Base-by-base conservation (phyloP, 2,329 filamentous ascomycete genomes). In the Didymella pinodella region DNA sequence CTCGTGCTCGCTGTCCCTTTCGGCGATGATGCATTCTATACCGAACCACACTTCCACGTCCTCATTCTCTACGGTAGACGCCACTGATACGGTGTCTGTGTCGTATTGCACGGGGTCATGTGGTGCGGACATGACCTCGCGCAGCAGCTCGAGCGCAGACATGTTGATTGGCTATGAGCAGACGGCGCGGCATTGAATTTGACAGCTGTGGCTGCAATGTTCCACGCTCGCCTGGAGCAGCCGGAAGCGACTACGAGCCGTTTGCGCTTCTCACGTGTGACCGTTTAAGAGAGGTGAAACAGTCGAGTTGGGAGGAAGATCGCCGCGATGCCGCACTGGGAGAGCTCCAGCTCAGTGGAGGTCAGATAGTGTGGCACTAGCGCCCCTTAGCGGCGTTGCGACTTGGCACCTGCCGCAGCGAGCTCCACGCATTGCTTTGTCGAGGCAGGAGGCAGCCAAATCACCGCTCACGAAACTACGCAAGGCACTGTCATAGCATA, bases 21-120 rank as follows among this genome's bases (percentile, higher is more conserved):
- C 67, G 1, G 68, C 64, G 6, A 74, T 40, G 48, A 76, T 69
- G 11, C 59, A 54, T 18, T 75, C 66, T 5, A 67, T 64, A 3
- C 52, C 43, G 40, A 66, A 75, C 2, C 50, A 48, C 1, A 26
- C 50, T 4, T 63, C 57, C 2, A 25, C 53, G 3, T 65, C 57
- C 2, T 40, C 26, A 32, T 59, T 64, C 7, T 31, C 18, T 2
- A 67, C 66, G 2, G 84, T 88, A 1, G 87, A 89, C 0, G 81
- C 84, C 41, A 87, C 57, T 1, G 87, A 89, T 38, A 88, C 82
- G 25, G 85, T 80, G 48, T 85, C 81, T 31, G 68, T 69, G 48
- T 73, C 64, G 54, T 64, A 70, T 6, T 68, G 63, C 12, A 57
- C 48, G 18, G 38, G 34, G 40, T 64, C 63, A 58, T 62, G 28